These are phyloP conservation scores for Pestalotiopsis sp. DNA, from an alignment of 2,329 filamentous ascomycete species.

Conservation along the genomic window DNA sequence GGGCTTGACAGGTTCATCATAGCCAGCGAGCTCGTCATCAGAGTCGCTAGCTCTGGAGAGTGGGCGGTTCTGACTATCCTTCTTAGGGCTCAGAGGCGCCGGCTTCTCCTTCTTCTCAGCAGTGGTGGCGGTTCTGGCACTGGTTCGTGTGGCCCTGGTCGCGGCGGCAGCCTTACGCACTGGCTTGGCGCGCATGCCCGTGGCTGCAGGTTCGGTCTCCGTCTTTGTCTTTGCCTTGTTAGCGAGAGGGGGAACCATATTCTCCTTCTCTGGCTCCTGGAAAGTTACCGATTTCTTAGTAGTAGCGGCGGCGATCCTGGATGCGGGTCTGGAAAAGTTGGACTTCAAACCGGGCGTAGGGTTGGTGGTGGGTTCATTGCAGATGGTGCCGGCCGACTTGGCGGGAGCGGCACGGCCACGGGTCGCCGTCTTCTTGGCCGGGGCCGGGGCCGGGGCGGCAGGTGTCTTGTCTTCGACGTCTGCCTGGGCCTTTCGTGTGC, in stretches of 20 bases:
- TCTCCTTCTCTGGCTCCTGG: conserved; percentile 67
- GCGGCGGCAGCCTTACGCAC: conserved; percentile 48
- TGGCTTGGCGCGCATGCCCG: conserved; percentile 47
- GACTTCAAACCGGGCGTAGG: conserved; percentile 42
- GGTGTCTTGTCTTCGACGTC: conserved; percentile 25
- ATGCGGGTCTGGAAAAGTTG: conserved; percentile 35
- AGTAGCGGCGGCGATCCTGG: conserved; percentile 19
- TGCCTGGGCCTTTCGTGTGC: conserved; percentile 32
- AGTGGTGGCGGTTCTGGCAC: conserved; percentile 33
- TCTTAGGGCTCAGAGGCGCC: conserved; percentile 65
- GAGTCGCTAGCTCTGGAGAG: conserved; percentile 49
- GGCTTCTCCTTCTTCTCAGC: conserved; percentile 40
- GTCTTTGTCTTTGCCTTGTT: conserved; percentile 34
- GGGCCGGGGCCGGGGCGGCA: conserved; percentile 24
- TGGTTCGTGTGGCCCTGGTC: conserved; percentile 37
- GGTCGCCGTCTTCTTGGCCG: conserved; percentile 36
- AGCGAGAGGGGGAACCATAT: conserved; percentile 46
- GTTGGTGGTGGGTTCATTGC: conserved; percentile 33
- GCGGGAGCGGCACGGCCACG: conserved; percentile 37
- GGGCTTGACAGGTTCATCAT: conserved; percentile 53
- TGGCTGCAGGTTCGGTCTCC: conserved; percentile 27
- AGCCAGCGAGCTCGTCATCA: conserved; percentile 62
- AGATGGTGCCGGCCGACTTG: conserved; percentile 38
- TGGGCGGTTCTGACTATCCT: conserved; percentile 59
- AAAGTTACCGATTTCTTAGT: conserved; percentile 65